Evolutionary conservation across 2,329 filamentous ascomycete genomes (phyloP).

Genomic region (Fusarium sterilihyphosum): DNA sequence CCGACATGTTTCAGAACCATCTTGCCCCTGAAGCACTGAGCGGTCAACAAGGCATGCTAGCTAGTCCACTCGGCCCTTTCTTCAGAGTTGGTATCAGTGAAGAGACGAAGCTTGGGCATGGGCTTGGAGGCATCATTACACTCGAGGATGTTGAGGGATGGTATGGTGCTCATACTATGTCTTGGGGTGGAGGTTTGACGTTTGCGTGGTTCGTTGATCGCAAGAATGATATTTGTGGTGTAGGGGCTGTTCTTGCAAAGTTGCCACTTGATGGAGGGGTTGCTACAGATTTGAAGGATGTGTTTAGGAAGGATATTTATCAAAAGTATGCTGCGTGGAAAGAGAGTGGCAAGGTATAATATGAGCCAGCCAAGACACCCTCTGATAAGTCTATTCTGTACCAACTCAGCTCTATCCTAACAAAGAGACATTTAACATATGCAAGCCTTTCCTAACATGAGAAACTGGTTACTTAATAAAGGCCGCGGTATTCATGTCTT

Average conservation of each 20-base stretch:
- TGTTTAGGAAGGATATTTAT: constrained; percentile 55
- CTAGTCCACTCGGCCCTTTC: constrained; percentile 46
- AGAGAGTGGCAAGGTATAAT: background rate
- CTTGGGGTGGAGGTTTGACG: constrained; percentile 58
- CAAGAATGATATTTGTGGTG: constrained; percentile 55
- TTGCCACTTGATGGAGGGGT: constrained; percentile 45
- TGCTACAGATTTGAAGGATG: constrained; percentile 51
- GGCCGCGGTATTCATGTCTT: background rate
- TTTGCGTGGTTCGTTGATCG: constrained; percentile 61
- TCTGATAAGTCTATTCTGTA: background rate
- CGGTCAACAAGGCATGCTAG: constrained; percentile 44
- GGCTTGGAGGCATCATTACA: constrained; percentile 54
- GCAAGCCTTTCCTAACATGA: too few relatives aligned
- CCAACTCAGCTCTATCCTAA: background rate
- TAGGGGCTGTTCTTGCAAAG: constrained; percentile 52
- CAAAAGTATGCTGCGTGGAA: constrained; percentile 43
- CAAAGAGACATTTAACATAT: background rate
- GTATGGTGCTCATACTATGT: constrained; percentile 55
- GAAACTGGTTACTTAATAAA: background rate
- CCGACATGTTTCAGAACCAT: constrained; percentile 59
- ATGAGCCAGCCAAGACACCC: background rate
- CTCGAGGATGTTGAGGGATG: constrained; percentile 54
- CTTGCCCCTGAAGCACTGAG: constrained; percentile 47
- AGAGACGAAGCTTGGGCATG: constrained; percentile 49
- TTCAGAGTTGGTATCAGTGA: constrained; percentile 49